phyloP scores from a whole-genome alignment of 805 yeast species.

The Naumovozyma baii region DNA sequence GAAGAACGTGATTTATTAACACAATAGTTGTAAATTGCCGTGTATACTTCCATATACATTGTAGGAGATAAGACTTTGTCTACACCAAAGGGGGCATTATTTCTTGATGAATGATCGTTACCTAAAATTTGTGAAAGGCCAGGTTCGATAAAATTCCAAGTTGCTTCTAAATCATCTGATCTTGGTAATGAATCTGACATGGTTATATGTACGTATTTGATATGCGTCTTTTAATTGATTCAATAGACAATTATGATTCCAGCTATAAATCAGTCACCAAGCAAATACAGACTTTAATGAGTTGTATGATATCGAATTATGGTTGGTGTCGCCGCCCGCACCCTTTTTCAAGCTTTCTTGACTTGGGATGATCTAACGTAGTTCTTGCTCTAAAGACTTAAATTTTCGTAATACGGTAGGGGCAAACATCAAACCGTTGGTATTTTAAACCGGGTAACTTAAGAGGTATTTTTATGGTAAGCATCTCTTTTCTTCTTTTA shows the following conservation, averaged over 20 bases:
- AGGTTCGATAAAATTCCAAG: slow-evolving; percentile 74
- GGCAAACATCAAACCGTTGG: neutral
- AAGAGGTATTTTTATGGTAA: too few relatives aligned
- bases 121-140: slow-evolving; percentile 65
- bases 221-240: neutral
- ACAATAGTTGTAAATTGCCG: slow-evolving; percentile 89
- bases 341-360: too few relatives aligned
- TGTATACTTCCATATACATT: slow-evolving; percentile 82
- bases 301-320: too few relatives aligned
- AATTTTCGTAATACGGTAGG: neutral
- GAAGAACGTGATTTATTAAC: slow-evolving; percentile 58
- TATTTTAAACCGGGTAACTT: too few relatives aligned
- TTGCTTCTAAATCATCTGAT: slow-evolving; percentile 53
- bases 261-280: too few relatives aligned
- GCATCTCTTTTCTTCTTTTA: too few relatives aligned
- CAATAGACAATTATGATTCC: too few relatives aligned
- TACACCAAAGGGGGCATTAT: slow-evolving; percentile 30
- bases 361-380: too few relatives aligned
- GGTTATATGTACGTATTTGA: neutral
- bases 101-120: slow-evolving; percentile 31
- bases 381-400: neutral
- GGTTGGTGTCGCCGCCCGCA: too few relatives aligned
- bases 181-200: slow-evolving; percentile 37
- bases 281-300: too few relatives aligned
- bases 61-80: slow-evolving; percentile 55